Percentiles rank a stretch among this genome's conserved stretches.
These are phyloP conservation scores for Fusarium palustre DNA, from an alignment of 2,329 filamentous ascomycete species.

Conservation along the genomic window DNA sequence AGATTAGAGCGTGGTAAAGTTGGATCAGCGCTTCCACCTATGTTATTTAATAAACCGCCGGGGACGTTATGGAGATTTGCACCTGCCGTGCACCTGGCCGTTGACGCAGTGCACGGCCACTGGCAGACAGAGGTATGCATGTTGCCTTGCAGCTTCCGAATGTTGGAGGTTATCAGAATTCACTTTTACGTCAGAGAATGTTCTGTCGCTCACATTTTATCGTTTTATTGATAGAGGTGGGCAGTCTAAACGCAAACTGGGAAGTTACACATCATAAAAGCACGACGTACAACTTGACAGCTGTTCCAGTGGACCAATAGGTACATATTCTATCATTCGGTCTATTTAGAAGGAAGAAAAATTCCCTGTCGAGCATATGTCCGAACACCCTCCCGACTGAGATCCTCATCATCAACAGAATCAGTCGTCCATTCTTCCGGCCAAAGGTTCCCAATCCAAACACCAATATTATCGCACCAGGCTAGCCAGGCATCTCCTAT, in stretches of 20 bases:
- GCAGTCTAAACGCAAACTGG: too few species aligned
- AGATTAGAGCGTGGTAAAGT: not conserved
- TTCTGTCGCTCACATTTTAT: too few species aligned
- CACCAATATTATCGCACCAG: too few species aligned
- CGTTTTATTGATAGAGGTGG: too few species aligned
- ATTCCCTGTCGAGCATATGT: slow-evolving; percentile 50
- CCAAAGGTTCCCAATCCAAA: too few species aligned
- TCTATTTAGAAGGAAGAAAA: slow-evolving; percentile 11
- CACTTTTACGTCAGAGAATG: too few species aligned
- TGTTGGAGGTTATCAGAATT: too few species aligned
- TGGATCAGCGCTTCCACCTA: not conserved
- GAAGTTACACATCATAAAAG: too few species aligned
- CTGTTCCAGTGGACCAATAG: not conserved
- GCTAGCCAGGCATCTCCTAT: not conserved
- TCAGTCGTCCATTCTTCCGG: slow-evolving; percentile 24
- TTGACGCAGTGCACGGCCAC: not conserved
- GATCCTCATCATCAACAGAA: slow-evolving; percentile 31
- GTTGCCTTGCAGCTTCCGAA: too few species aligned
- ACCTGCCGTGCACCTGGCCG: not conserved
- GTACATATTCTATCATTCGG: not conserved
- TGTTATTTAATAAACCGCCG: too few species aligned
- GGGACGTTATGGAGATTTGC: not conserved
- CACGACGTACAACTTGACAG: not conserved
- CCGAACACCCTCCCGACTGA: slow-evolving; percentile 20
- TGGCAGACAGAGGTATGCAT: too few species aligned